Evolutionary conservation across 2,329 filamentous ascomycete genomes (phyloP).

Genomic region (Fonsecaea pedrosoi): DNA sequence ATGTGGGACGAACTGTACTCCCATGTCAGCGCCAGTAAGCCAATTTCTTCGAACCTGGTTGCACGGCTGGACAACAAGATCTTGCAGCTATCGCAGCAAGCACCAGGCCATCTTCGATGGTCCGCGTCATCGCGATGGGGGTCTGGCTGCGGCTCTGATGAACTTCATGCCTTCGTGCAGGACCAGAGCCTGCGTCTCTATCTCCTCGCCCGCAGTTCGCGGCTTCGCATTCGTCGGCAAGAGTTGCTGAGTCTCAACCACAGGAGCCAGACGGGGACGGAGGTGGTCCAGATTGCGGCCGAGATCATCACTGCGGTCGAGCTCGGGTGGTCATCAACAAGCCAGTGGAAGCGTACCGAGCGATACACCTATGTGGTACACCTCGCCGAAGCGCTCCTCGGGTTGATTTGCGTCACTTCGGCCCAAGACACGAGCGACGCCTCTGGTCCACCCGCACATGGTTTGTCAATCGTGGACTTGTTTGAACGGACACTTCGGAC

Average conservation of each 20-base stretch:
- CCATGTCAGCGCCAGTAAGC: neutral
- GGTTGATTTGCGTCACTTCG: conserved; percentile 9
- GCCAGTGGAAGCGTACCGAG: conserved; percentile 2
- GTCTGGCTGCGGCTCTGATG: neutral
- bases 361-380: conserved; percentile 6
- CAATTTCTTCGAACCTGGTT: neutral
- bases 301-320: conserved; percentile 9
- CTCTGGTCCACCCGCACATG: too few relatives aligned
- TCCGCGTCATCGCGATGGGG: neutral
- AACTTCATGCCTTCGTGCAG: neutral
- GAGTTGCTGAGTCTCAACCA: conserved; percentile 3
- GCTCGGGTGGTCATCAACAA: neutral
- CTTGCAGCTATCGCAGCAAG: neutral
- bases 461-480: too few relatives aligned
- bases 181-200: neutral
- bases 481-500: too few relatives aligned
- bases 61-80: neutral
- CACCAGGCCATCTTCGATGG: neutral
- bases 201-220: neutral
- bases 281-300: neutral
- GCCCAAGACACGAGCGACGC: too few relatives aligned
- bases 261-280: neutral
- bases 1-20: neutral
- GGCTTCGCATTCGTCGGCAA: neutral
- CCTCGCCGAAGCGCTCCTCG: neutral